phyloP scores from a whole-genome alignment of 2,329 filamentous ascomycete genomes.

The Colletotrichum sp. region DNA sequence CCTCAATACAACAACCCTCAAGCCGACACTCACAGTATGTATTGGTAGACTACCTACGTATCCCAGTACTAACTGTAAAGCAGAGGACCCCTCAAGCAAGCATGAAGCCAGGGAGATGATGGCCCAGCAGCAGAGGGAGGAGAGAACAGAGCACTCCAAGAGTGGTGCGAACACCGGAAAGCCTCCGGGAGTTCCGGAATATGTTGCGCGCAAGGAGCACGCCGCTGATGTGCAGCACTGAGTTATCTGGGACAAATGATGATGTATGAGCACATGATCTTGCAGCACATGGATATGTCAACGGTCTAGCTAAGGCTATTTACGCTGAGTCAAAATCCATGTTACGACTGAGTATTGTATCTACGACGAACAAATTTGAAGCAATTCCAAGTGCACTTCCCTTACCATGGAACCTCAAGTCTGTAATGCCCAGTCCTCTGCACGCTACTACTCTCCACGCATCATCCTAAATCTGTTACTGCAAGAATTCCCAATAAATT shows the following conservation, averaged over 20 bases:
- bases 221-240: neutral
- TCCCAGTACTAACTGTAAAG: neutral
- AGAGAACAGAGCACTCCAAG: conserved; percentile 8
- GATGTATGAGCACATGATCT: neutral
- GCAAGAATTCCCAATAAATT: neutral
- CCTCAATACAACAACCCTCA: neutral
- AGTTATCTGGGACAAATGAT: neutral
- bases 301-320: neutral
- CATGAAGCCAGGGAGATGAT: neutral
- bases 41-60: too few relatives aligned
- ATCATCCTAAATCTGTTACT: neutral
- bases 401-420: neutral
- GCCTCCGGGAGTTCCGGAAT: neutral
- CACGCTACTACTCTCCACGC: neutral
- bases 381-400: neutral
- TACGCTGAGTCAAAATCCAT: neutral
- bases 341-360: neutral
- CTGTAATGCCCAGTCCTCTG: neutral
- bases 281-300: neutral
- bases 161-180: conserved; percentile 2
- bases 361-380: neutral
- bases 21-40: neutral
- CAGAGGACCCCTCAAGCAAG: neutral
- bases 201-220: neutral
- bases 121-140: neutral